phyloP scores from a whole-genome alignment of 768 basidiomycete genomes.

The Phaffia tasmanica region DNA sequence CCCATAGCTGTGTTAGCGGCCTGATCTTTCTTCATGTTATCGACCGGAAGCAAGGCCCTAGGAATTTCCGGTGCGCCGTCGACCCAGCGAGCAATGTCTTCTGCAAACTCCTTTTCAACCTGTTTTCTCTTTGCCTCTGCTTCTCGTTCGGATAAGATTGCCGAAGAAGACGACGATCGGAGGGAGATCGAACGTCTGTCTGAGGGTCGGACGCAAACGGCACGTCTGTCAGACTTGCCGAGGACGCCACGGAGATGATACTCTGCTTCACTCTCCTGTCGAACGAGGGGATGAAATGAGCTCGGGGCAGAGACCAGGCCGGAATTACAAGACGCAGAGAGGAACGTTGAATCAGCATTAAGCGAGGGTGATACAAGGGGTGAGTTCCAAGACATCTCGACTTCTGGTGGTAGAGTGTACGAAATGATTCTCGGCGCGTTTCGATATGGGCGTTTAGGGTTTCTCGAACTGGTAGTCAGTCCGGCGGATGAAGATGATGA shows the following conservation, averaged over 20 bases:
- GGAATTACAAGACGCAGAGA: no score
- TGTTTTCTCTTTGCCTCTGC: constrained; percentile 5
- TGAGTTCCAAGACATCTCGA: no score
- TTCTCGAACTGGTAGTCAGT: neutral
- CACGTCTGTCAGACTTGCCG: constrained; percentile 5
- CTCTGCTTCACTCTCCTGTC: constrained; percentile 4
- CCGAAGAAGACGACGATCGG: no score
- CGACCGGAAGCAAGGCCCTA: neutral
- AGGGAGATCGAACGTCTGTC: neutral
- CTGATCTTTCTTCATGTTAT: neutral
- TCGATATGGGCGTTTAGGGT: neutral
- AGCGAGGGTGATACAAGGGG: no score
- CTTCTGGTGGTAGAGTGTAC: constrained; percentile 1
- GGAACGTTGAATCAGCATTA: no score
- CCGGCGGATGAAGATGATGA: neutral
- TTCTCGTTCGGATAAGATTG: neutral
- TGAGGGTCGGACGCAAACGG: neutral
- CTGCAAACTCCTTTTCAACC: constrained; percentile 1
- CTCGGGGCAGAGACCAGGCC: no score
- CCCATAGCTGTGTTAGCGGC: neutral
- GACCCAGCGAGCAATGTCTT: constrained; percentile 9
- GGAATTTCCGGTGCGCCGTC: constrained; percentile 4
- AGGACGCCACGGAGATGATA: constrained; percentile 5
- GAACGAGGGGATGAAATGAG: neutral
- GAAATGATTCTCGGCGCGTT: constrained; percentile 5